Conservation (phyloP, 2,329 filamentous ascomycete species). For the Endocalyx cinctus region DNA sequence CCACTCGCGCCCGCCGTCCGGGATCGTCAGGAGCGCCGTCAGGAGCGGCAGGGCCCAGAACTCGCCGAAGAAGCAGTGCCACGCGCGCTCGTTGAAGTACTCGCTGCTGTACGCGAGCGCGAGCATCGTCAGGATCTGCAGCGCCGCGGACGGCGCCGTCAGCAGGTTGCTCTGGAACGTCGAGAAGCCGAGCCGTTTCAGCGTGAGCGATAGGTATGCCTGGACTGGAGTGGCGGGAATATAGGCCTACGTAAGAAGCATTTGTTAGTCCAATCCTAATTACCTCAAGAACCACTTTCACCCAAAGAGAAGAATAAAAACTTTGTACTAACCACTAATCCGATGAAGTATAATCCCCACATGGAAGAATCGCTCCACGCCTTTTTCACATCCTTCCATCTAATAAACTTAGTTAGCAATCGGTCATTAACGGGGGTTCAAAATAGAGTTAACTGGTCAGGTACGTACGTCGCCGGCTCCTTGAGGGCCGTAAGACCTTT, state of each 20-base stretch:
- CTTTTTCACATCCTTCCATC: slow-evolving; percentile 42
- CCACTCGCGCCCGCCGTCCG: slow-evolving; percentile 34
- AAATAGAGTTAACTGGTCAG: too few species aligned
- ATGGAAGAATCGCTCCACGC: slow-evolving; percentile 5
- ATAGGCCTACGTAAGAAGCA: slow-evolving; percentile 33
- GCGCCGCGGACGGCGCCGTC: slow-evolving; percentile 50
- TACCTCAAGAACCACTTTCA: too few species aligned
- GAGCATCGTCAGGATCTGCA: slow-evolving; percentile 37
- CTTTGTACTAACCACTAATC: slow-evolving; percentile 28
- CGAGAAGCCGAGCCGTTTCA: slow-evolving; percentile 53
- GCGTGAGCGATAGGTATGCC: slow-evolving; percentile 55
- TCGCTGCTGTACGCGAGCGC: slow-evolving; percentile 17
- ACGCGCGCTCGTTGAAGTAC: slow-evolving; percentile 36
- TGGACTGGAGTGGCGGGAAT: slow-evolving; percentile 46
- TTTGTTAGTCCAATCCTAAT: not conserved
- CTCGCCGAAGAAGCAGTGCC: slow-evolving; percentile 41
- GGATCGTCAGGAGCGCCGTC: slow-evolving; percentile 37
- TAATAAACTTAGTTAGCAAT: too few species aligned
- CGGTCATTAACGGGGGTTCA: too few species aligned
- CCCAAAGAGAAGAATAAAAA: too few species aligned
- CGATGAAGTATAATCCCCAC: slow-evolving; percentile 42
- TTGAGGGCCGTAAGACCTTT: slow-evolving; percentile 32
- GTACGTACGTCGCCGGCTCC: slow-evolving; percentile 1
- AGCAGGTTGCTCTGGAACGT: slow-evolving; percentile 61
- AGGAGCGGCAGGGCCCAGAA: slow-evolving; percentile 48